Percentiles rank a stretch among this genome's conserved stretches.
These are phyloP conservation scores for Populus ilicifolia DNA, from an alignment of 345 rosid genomes.

Conservation along the genomic window DNA sequence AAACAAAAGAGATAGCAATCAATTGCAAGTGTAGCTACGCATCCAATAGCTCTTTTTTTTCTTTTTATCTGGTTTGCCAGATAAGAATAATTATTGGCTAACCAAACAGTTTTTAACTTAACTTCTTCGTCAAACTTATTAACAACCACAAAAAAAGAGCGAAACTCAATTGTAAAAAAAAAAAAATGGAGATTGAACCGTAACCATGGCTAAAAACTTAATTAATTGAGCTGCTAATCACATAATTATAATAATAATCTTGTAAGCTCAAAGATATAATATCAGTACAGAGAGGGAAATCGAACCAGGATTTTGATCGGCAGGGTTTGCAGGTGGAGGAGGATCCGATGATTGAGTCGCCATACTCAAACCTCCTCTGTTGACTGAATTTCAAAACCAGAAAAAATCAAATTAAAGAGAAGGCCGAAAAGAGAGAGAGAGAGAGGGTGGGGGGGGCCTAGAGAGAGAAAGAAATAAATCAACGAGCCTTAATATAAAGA, in stretches of 20 bases:
- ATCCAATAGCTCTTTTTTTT: too few relatives aligned
- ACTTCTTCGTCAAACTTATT: too few relatives aligned
- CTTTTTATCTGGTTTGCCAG: too few relatives aligned
- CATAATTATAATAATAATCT: background rate
- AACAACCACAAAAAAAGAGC: too few relatives aligned
- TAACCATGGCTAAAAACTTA: background rate
- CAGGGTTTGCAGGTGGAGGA: slow-evolving; percentile 21
- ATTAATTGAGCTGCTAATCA: background rate
- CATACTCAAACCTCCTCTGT: slow-evolving; percentile 23
- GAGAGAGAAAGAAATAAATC: too few relatives aligned
- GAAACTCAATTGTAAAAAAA: too few relatives aligned
- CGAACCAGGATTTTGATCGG: slow-evolving; percentile 33
- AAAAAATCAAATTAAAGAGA: background rate
- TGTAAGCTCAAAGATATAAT: background rate
- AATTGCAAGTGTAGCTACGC: background rate
- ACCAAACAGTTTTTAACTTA: too few relatives aligned
- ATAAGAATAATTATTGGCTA: too few relatives aligned
- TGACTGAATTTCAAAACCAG: background rate
- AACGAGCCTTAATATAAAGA: background rate
- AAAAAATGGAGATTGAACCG: too few relatives aligned
- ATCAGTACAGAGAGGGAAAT: background rate
- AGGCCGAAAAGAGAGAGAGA: background rate
- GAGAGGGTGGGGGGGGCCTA: too few relatives aligned
- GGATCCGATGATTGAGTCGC: slow-evolving; percentile 37
- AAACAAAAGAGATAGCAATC: background rate